Evolutionary conservation across 139 green algal genomes (phyloP).

Genomic region (Spirogloea muscicola): DNA sequence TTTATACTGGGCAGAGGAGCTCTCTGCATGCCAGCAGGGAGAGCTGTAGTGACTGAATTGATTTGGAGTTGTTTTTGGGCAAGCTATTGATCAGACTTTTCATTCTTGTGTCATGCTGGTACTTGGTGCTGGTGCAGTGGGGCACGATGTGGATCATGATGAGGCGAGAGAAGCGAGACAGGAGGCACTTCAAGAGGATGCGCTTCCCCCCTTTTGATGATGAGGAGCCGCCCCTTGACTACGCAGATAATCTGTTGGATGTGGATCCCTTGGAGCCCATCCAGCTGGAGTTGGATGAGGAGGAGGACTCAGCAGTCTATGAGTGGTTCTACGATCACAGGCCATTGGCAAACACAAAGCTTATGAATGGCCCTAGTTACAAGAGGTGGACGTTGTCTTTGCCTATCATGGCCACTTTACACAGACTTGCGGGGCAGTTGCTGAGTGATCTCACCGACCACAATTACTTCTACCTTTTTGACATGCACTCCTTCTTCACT

Average conservation of each 20-base stretch:
- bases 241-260: conserved; percentile 96
- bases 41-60: too few relatives aligned
- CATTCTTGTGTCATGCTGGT: too few relatives aligned
- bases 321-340: conserved; percentile 97
- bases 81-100: too few relatives aligned
- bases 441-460: conserved; percentile 90
- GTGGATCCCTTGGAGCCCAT: conserved; percentile 96
- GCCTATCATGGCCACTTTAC: conserved; percentile 91
- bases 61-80: too few relatives aligned
- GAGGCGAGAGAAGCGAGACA: conserved; percentile 96
- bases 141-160: conserved; percentile 99
- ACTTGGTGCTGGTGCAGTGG: conserved; percentile 91
- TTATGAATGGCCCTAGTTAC: conserved; percentile 68
- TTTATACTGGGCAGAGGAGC: too few relatives aligned
- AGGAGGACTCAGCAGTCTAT: conserved; percentile 79
- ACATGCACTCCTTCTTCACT: conserved; percentile 77
- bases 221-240: conserved; percentile 98
- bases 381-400: conserved; percentile 89
- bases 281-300: conserved; percentile 94
- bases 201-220: conserved; percentile 99
- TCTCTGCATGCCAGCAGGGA: too few relatives aligned
- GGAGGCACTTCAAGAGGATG: conserved; percentile 99
- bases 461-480: conserved; percentile 99
- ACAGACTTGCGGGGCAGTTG: conserved; percentile 90
- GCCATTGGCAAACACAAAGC: conserved; percentile 80